phyloP scores from a whole-genome alignment of 225 moss, liverwort and hornwort genomes.

The Pseudisothecium myosuroides region DNA sequence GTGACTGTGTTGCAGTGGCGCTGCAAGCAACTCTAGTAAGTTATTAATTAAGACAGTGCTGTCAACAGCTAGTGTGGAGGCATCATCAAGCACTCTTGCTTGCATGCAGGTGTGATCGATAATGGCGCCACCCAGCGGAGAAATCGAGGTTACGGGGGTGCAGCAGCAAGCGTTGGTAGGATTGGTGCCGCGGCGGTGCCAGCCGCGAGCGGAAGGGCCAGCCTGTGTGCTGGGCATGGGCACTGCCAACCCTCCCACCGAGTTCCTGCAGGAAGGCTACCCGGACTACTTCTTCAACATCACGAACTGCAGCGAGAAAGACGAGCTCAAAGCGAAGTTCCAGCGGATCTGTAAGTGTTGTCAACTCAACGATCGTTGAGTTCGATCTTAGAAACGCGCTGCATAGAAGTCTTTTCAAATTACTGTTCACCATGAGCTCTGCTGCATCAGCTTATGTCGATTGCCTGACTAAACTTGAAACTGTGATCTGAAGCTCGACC shows the following conservation, averaged over 20 bases:
- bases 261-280: background rate
- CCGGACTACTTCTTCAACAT: slow-evolving; percentile 10
- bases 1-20: background rate
- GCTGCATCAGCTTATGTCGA: background rate
- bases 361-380: too few species aligned
- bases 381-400: too few species aligned
- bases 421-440: background rate
- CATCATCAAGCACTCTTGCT: background rate
- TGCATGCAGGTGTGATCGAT: background rate
- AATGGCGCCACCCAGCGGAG: background rate
- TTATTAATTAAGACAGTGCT: background rate
- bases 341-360: slow-evolving; percentile 6
- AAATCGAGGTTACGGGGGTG: background rate
- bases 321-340: background rate
- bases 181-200: background rate
- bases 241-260: background rate
- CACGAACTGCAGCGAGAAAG: slow-evolving; percentile 1
- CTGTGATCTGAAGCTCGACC: background rate
- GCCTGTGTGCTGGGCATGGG: slow-evolving; percentile 12
- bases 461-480: background rate
- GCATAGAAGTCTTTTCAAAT: too few species aligned
- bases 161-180: background rate
- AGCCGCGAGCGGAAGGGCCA: background rate
- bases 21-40: background rate
- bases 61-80: background rate